phyloP scores from a whole-genome alignment of 1,284 basidiomycete species.

The Phylloboletellus chloephorus region DNA sequence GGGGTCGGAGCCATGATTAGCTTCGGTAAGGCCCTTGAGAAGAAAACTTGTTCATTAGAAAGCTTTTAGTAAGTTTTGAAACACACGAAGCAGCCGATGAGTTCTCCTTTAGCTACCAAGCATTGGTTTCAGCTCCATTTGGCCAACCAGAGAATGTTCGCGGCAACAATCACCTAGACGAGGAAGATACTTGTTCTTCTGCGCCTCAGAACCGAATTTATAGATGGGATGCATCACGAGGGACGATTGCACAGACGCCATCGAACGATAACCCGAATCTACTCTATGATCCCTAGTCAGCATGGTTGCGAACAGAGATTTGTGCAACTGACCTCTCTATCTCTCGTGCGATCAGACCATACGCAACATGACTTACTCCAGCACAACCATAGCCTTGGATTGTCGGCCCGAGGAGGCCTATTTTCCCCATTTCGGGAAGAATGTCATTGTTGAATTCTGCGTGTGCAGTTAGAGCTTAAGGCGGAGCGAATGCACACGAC shows the following conservation, averaged over 20 bases:
- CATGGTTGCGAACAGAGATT: not conserved
- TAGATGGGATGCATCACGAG: conserved; percentile 98
- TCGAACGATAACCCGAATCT: conserved; percentile 94
- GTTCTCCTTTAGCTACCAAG: conserved; percentile 70
- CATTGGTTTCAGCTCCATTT: conserved; percentile 14
- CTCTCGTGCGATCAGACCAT: conserved; percentile 90
- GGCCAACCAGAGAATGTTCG: not conserved
- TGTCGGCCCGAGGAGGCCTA: conserved; percentile 88
- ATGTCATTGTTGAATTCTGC: conserved; percentile 77
- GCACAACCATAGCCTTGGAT: conserved; percentile 95
- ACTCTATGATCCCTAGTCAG: conserved; percentile 46
- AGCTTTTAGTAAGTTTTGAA: conserved; percentile 1
- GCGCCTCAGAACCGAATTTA: conserved; percentile 84
- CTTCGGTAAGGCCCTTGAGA: conserved; percentile 83
- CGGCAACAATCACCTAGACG: conserved; percentile 54
- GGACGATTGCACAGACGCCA: conserved; percentile 94
- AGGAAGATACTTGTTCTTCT: conserved; percentile 91
- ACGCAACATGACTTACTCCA: conserved; percentile 87
- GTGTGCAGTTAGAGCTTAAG: conserved; percentile 2
- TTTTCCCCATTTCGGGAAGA: conserved; percentile 86
- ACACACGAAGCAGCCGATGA: conserved; percentile 89
- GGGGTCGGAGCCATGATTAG: conserved; percentile 94
- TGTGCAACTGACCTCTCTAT: conserved; percentile 69
- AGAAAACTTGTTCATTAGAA: conserved; percentile 4
- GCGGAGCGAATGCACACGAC: not conserved